phyloP scores from a whole-genome alignment of 176 grass and related monocot species.

The Cocos nucifera region DNA sequence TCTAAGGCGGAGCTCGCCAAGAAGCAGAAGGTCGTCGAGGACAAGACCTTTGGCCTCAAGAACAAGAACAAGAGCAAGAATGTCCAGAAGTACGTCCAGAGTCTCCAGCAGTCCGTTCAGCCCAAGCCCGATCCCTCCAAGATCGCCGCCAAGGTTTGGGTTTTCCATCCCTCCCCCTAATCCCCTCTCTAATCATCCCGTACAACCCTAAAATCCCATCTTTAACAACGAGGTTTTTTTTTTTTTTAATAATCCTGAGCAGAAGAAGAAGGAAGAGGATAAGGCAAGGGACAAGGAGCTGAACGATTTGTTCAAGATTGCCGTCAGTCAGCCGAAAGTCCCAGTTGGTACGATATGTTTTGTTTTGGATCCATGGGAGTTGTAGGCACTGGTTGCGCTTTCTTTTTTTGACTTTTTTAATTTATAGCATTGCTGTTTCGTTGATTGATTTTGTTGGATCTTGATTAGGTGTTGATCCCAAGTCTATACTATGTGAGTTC shows the following conservation, averaged over 20 bases:
- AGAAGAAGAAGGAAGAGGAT: conserved; percentile 99
- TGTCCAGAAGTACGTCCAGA: conserved; percentile 98
- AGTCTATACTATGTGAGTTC: conserved; percentile 93
- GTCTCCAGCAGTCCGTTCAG: conserved; percentile 61
- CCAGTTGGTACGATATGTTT: conserved; percentile 54
- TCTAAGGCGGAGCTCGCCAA: conserved; percentile 77
- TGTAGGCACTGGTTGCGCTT: too few species aligned
- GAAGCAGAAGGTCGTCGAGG: conserved; percentile 99
- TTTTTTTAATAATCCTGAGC: conserved; percentile 8
- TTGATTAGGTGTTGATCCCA: conserved; percentile 87
- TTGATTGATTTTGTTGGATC: neutral
- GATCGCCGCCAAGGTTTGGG: conserved; percentile 55
- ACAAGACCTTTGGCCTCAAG: conserved; percentile 99
- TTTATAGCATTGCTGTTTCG: neutral
- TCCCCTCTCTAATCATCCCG: too few species aligned
- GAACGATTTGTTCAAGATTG: conserved; percentile 96
- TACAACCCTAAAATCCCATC: too few species aligned
- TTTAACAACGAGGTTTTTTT: too few species aligned
- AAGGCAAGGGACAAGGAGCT: conserved; percentile 95
- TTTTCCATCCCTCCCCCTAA: neutral
- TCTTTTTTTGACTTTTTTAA: neutral
- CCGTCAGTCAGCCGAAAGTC: conserved; percentile 97
- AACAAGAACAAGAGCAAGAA: conserved; percentile 99
- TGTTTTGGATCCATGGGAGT: neutral
- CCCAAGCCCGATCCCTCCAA: conserved; percentile 66